phyloP scores from a whole-genome alignment of 75 land plant genomes.

The Cunninghamia lanceolata region DNA sequence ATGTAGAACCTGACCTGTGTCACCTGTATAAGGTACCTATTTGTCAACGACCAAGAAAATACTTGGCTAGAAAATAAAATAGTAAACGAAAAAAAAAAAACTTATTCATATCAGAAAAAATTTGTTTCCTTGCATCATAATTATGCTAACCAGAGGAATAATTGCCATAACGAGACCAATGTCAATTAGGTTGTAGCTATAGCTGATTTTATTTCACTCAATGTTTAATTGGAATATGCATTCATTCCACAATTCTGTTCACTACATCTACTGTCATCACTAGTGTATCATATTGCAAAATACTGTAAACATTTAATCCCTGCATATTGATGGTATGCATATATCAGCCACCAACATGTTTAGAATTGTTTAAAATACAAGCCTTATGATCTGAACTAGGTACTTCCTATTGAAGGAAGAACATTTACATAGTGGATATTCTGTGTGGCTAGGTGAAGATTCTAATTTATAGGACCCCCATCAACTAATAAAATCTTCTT shows the following conservation, averaged over 20 bases:
- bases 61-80: not conserved
- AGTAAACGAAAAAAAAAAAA: not conserved
- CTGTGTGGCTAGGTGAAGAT: slow-evolving; percentile 64
- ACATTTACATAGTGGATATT: slow-evolving; percentile 90
- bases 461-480: slow-evolving; percentile 63
- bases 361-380: not conserved
- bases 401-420: slow-evolving; percentile 86
- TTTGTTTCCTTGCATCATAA: not conserved
- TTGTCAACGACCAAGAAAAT: not conserved
- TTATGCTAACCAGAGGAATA: not conserved
- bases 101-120: not conserved
- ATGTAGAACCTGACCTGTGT: not conserved
- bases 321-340: slow-evolving; percentile 23
- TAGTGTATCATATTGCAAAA: slow-evolving; percentile 85
- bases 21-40: not conserved
- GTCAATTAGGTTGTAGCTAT: not conserved
- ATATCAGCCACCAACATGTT: slow-evolving; percentile 2
- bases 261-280: slow-evolving; percentile 91
- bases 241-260: slow-evolving; percentile 67
- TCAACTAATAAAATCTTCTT: slow-evolving; percentile 89
- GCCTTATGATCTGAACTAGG: not conserved
- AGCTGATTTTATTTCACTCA: slow-evolving; percentile 19
- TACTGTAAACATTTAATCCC: slow-evolving; percentile 97
- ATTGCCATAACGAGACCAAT: not conserved
- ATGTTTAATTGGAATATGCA: slow-evolving; percentile 91